phyloP scores from a whole-genome alignment of 208 protist species.

The Crithidia sp. region DNA sequence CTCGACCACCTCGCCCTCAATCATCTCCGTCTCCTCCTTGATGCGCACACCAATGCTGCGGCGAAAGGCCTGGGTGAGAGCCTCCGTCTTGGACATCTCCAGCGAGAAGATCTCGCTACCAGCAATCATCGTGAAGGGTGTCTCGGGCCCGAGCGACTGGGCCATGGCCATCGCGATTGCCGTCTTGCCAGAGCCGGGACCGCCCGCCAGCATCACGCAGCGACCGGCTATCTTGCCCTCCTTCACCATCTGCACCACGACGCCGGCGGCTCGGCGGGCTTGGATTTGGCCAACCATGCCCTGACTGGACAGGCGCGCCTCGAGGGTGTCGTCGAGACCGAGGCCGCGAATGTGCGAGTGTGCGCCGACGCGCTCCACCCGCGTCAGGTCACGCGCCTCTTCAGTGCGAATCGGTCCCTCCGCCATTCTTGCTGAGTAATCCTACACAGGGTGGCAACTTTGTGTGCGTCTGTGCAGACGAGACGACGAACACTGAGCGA shows the following conservation, averaged over 20 bases:
- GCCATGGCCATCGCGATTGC: constrained; percentile 99
- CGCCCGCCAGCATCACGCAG: constrained; percentile 99
- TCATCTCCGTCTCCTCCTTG: constrained; percentile 99
- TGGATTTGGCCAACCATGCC: constrained; percentile 99
- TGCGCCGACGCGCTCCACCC: constrained; percentile 97
- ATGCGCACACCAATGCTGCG: constrained; percentile 99
- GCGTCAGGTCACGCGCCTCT: constrained; percentile 96
- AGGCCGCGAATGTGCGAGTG: constrained; percentile 99
- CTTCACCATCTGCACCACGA: constrained; percentile 98
- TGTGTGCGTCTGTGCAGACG: not conserved
- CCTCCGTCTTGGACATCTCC: constrained; percentile 99
- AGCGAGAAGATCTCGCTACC: constrained; percentile 99
- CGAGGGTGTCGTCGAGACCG: constrained; percentile 98
- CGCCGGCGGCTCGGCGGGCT: constrained; percentile 90
- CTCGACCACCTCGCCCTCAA: constrained; percentile 99
- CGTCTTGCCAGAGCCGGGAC: constrained; percentile 98
- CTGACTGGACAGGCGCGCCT: constrained; percentile 93
- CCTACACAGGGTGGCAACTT: not conserved
- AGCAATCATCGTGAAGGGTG: constrained; percentile 99
- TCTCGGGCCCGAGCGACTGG: constrained; percentile 97
- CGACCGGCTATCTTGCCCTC: constrained; percentile 99
- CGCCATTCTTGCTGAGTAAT: constrained; percentile 38
- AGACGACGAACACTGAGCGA: not conserved
- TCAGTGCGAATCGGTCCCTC: constrained; percentile 82
- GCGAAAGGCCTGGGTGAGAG: constrained; percentile 99